phyloP scores from a whole-genome alignment of 257 asterid species.

The Avicennia marina region DNA sequence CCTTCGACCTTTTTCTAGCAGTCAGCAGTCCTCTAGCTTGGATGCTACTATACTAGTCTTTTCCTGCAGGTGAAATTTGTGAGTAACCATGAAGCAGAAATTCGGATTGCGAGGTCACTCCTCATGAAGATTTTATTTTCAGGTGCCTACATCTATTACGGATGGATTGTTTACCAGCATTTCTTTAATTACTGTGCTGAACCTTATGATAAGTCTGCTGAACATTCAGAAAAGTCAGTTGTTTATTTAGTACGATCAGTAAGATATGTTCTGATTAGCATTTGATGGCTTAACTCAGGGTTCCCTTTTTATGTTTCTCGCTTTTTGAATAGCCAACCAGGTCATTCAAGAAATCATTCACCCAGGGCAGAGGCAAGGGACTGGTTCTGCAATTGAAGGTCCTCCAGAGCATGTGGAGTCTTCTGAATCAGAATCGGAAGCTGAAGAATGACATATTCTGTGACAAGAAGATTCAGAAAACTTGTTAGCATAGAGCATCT shows the following conservation, averaged over 20 bases:
- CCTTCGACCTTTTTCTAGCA: constrained; percentile 7
- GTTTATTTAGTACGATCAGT: too few species aligned
- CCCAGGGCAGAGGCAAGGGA: constrained; percentile 41
- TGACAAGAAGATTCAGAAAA: too few species aligned
- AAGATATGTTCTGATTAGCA: too few species aligned
- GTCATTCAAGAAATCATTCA: constrained; percentile 32
- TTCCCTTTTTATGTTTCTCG: too few species aligned
- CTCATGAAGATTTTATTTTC: constrained; percentile 37
- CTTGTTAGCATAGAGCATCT: too few species aligned
- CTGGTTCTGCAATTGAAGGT: constrained; percentile 41
- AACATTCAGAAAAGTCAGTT: too few species aligned
- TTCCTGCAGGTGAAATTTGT: constrained; percentile 61
- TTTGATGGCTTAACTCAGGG: too few species aligned
- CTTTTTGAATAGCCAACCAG: too few species aligned
- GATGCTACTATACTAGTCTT: constrained; percentile 2
- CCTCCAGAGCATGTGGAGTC: constrained; percentile 33
- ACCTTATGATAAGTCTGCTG: too few species aligned
- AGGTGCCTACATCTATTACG: constrained; percentile 39
- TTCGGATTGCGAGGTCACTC: constrained; percentile 48
- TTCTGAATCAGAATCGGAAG: constrained; percentile 58
- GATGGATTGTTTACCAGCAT: neutral
- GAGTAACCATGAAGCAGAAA: constrained; percentile 58
- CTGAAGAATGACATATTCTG: constrained; percentile 44
- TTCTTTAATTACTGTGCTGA: too few species aligned
- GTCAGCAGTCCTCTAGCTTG: neutral